A percentile compares a stretch with the other conserved stretches of the same genome.
phyloP scores from a whole-genome alignment of 495 filamentous ascomycete genomes.

The Daldinia childiae region DNA sequence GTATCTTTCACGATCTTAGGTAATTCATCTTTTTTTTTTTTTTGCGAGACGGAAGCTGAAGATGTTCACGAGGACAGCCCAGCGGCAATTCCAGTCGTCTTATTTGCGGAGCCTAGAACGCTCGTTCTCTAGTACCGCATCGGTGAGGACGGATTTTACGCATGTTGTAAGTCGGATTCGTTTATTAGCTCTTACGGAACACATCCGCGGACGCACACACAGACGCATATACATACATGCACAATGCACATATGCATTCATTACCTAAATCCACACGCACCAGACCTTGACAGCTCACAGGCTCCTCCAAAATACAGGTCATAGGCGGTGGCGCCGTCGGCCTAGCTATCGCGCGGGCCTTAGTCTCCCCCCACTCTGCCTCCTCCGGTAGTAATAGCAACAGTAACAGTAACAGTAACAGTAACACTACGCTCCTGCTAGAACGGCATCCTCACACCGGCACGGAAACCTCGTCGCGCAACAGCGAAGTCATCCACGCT shows the following conservation, averaged over 20 bases:
- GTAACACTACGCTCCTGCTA: constrained; percentile 74
- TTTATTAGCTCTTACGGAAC: not conserved
- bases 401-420: no score
- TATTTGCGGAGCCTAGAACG: constrained; percentile 5
- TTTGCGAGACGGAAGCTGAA: constrained; percentile 10
- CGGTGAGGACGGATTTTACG: constrained; percentile 73
- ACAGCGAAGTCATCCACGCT: constrained; percentile 97
- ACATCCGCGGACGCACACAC: no score
- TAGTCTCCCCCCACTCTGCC: constrained; percentile 62
- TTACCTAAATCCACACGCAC: not conserved
- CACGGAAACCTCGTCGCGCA: constrained; percentile 90
- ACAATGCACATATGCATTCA: no score
- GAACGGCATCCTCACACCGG: constrained; percentile 82
- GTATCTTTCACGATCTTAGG: no score
- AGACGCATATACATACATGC: no score
- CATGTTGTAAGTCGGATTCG: constrained; percentile 68
- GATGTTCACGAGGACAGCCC: constrained; percentile 31
- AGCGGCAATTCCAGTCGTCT: constrained; percentile 4
- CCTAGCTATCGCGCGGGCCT: constrained; percentile 81
- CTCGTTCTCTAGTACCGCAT: constrained; percentile 46
- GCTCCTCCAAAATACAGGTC: constrained; percentile 58
- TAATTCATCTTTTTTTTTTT: not conserved
- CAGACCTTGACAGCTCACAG: constrained; percentile 17
- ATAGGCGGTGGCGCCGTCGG: constrained; percentile 94
- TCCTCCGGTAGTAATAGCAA: not conserved